phyloP scores from a whole-genome alignment of 768 basidiomycete genomes.

The Tulasnella sp. region DNA sequence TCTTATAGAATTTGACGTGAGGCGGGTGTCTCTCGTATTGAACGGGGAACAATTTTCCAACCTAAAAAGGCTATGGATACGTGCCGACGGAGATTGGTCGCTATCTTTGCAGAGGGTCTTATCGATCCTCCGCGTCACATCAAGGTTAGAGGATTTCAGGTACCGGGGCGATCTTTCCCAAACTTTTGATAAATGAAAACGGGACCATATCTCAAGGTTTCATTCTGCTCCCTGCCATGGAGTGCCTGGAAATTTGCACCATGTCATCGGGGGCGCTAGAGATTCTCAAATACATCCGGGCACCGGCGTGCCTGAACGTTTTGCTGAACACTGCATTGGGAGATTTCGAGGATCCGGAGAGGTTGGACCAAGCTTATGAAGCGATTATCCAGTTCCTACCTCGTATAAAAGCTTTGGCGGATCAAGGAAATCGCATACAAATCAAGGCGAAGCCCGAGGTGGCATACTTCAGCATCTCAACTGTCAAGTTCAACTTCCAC shows the following conservation, averaged over 20 bases:
- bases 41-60: not conserved
- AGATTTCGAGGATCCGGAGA: not conserved
- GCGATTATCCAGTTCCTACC: not conserved
- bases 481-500: too few species aligned
- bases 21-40: not conserved
- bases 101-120: not conserved
- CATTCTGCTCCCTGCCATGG: not conserved
- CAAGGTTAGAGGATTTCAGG: not conserved
- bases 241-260: not conserved
- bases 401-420: not conserved
- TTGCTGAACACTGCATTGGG: not conserved
- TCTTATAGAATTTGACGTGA: not conserved
- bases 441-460: not conserved
- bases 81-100: not conserved
- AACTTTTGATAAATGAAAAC: not conserved
- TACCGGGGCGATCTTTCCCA: not conserved
- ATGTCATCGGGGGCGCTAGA: not conserved
- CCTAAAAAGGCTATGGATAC: not conserved
- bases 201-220: not conserved
- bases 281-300: not conserved
- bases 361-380: not conserved
- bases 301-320: not conserved
- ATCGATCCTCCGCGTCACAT: not conserved
- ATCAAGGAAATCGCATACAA: not conserved
- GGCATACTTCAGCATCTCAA: too few species aligned